phyloP scores from a whole-genome alignment of 768 basidiomycete genomes.

The Chiua virens region DNA sequence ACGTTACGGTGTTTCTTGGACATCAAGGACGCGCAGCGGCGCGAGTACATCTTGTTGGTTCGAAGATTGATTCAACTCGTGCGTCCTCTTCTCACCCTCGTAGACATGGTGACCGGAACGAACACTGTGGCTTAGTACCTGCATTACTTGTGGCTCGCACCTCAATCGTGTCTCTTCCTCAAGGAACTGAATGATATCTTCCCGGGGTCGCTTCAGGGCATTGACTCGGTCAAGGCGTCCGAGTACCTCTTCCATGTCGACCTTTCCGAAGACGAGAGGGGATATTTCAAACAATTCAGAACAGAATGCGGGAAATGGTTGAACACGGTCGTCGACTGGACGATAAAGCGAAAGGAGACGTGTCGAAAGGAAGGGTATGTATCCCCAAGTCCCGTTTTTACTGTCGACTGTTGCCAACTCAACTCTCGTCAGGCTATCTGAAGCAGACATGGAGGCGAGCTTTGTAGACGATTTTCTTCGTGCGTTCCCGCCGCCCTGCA shows the following conservation, averaged over 20 bases:
- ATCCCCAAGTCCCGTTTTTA: neutral
- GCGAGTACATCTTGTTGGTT: constrained; percentile 25
- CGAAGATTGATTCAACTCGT: constrained; percentile 23
- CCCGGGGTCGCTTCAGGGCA: constrained; percentile 22
- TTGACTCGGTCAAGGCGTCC: constrained; percentile 16
- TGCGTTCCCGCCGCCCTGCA: constrained; percentile 19
- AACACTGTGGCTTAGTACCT: constrained; percentile 18
- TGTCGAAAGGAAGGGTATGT: constrained; percentile 9
- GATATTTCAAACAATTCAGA: constrained; percentile 15
- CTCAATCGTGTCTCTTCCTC: constrained; percentile 25
- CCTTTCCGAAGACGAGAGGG: constrained; percentile 24
- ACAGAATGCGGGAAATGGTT: constrained; percentile 21
- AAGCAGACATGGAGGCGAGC: constrained; percentile 8
- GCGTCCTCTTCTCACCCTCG: neutral
- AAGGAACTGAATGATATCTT: constrained; percentile 27
- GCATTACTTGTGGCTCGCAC: constrained; percentile 28
- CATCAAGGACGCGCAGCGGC: constrained; percentile 14
- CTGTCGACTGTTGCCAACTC: neutral
- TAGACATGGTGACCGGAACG: neutral
- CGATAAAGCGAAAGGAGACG: constrained; percentile 11
- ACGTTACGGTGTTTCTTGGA: constrained; percentile 9
- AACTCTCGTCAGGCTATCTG: constrained; percentile 7
- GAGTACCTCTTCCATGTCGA: constrained; percentile 22
- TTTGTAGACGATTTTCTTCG: constrained; percentile 26
- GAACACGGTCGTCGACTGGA: constrained; percentile 19